Evolutionary conservation across 2,329 filamentous ascomycete species (phyloP).

Genomic region (Alternaria triticina): DNA sequence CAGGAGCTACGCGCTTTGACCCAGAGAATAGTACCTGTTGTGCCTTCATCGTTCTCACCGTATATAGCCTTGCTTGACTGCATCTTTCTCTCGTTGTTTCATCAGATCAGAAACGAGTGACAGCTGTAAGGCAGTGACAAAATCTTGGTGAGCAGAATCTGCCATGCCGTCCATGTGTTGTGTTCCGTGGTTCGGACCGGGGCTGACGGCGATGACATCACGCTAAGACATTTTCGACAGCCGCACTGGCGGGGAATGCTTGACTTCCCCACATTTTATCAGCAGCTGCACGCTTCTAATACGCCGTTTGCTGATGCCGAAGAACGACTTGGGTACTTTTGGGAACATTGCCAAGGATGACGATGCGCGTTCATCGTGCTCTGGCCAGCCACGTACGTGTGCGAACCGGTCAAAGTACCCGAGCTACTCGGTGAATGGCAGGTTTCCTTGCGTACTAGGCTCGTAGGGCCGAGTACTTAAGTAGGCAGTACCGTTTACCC

Average conservation of each 20-base stretch:
- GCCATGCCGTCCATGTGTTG: background rate
- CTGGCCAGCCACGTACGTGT: constrained; percentile 30
- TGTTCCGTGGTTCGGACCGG: constrained; percentile 14
- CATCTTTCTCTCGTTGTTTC: background rate
- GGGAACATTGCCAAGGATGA: constrained; percentile 11
- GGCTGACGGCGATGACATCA: constrained; percentile 28
- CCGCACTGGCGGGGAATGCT: constrained; percentile 24
- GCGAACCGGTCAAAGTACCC: constrained; percentile 4
- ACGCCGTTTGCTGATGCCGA: constrained; percentile 3
- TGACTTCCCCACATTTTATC: constrained; percentile 3
- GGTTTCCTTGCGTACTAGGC: constrained; percentile 18
- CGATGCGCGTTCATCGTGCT: background rate
- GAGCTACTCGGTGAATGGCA: constrained; percentile 10
- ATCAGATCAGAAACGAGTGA: background rate
- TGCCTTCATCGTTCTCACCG: background rate
- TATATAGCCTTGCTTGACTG: background rate
- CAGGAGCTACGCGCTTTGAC: background rate
- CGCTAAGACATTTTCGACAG: constrained; percentile 15
- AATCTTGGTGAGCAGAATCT: background rate
- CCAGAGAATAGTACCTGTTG: background rate
- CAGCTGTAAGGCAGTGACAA: background rate
- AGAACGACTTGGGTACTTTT: constrained; percentile 1
- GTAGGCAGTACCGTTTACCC: background rate
- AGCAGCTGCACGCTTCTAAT: constrained; percentile 1
- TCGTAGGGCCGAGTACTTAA: constrained; percentile 8